These are phyloP conservation scores for Grosmannia penicillata DNA, from an alignment of 2,329 filamentous ascomycete species.

Conservation along the genomic window DNA sequence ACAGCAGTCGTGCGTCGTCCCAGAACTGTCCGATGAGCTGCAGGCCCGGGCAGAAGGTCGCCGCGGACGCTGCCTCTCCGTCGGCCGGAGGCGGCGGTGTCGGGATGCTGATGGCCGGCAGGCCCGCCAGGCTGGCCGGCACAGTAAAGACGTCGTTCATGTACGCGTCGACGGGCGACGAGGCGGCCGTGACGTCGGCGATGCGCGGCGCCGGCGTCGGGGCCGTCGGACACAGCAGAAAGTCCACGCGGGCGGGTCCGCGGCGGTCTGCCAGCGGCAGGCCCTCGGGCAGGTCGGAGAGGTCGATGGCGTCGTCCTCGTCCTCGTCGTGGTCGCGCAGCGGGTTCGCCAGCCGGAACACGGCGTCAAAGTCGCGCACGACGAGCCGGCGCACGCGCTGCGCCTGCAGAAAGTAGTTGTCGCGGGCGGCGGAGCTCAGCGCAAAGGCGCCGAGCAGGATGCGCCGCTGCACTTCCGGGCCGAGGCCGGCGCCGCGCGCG, in stretches of 20 bases:
- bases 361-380: slow-evolving; percentile 69
- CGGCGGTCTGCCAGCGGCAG: slow-evolving; percentile 38
- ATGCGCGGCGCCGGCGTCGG: slow-evolving; percentile 38
- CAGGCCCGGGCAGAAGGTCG: slow-evolving; percentile 34
- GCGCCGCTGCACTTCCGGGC: slow-evolving; percentile 69
- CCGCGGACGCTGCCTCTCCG: slow-evolving; percentile 14
- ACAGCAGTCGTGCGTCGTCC: slow-evolving; percentile 51
- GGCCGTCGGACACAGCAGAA: slow-evolving; percentile 76
- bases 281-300: slow-evolving; percentile 42
- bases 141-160: slow-evolving; percentile 95
- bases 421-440: slow-evolving; percentile 75
- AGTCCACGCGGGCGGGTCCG: slow-evolving; percentile 56
- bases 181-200: slow-evolving; percentile 14
- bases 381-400: slow-evolving; percentile 77
- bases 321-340: slow-evolving; percentile 40
- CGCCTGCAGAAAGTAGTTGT: slow-evolving; percentile 94
- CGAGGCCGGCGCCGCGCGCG: slow-evolving; percentile 62
- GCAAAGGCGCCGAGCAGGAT: slow-evolving; percentile 85
- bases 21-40: slow-evolving; percentile 74
- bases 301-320: slow-evolving; percentile 27
- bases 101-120: slow-evolving; percentile 80
- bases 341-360: slow-evolving; percentile 58
- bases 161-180: slow-evolving; percentile 58
- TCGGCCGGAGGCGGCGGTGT: slow-evolving; percentile 2
- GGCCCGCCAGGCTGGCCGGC: slow-evolving; percentile 78